Evolutionary conservation across 495 filamentous ascomycete genomes (phyloP).

Genomic region (Penicillium subrubescens): DNA sequence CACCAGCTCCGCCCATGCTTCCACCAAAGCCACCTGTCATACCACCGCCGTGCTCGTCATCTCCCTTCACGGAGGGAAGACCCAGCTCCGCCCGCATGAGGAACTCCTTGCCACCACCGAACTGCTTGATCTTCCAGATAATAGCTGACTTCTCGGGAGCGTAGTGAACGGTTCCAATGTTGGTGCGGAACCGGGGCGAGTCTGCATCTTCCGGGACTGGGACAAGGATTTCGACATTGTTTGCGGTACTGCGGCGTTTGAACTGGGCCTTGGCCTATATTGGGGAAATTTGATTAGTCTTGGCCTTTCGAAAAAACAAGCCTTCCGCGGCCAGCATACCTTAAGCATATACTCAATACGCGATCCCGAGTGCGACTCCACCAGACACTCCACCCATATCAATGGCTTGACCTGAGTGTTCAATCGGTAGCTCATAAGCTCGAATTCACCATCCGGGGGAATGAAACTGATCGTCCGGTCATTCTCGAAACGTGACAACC

Average conservation of each 20-base stretch:
- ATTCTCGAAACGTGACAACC: conserved; percentile 94
- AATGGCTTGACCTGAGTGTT: conserved; percentile 99
- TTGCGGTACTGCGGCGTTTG: conserved; percentile 95
- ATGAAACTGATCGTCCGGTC: conserved; percentile 99
- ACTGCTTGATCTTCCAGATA: conserved; percentile 99
- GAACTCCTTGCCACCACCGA: conserved; percentile 97
- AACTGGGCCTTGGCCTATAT: conserved; percentile 88
- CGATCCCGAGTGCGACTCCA: conserved; percentile 91
- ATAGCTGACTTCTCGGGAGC: conserved; percentile 97
- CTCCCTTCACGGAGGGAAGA: conserved; percentile 90
- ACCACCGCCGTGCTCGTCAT: conserved; percentile 92
- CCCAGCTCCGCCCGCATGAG: conserved; percentile 99
- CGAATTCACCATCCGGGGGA: conserved; percentile 96
- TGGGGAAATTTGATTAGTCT: conserved; percentile 3
- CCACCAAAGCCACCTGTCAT: conserved; percentile 97
- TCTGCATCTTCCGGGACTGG: conserved; percentile 98
- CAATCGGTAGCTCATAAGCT: conserved; percentile 98
- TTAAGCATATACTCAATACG: conserved; percentile 99
- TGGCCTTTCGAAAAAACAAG: neutral
- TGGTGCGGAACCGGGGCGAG: conserved; percentile 93
- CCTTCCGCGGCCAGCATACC: conserved; percentile 38
- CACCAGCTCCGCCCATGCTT: conserved; percentile 77
- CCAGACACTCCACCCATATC: conserved; percentile 98
- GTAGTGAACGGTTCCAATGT: conserved; percentile 98
- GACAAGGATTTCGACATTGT: conserved; percentile 98